Evolutionary conservation across 73 alveolate species (phyloP).

Genomic region (Blepharisma stoltei): DNA sequence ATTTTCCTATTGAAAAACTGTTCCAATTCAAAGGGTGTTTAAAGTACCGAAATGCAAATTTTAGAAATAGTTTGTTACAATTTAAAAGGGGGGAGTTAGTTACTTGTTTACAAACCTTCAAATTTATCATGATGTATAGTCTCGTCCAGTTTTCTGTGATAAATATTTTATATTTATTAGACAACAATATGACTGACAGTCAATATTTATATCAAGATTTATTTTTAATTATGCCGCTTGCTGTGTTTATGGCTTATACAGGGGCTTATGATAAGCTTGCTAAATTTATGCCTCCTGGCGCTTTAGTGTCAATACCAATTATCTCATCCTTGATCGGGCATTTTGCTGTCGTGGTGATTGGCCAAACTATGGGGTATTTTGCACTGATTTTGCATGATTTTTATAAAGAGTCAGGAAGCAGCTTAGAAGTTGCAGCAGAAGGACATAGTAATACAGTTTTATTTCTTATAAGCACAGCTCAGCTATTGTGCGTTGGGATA

Average conservation of each 20-base stretch:
- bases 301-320: slow-evolving; percentile 82
- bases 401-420: not conserved
- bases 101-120: slow-evolving; percentile 91
- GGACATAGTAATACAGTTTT: slow-evolving; percentile 1
- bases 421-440: not conserved
- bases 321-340: slow-evolving; percentile 73
- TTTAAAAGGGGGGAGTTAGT: too few relatives aligned
- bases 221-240: slow-evolving; percentile 80
- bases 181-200: slow-evolving; percentile 74
- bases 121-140: slow-evolving; percentile 93
- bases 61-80: too few relatives aligned
- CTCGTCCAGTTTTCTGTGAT: slow-evolving; percentile 88
- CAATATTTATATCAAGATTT: slow-evolving; percentile 91
- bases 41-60: too few relatives aligned
- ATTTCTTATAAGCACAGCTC: slow-evolving; percentile 1
- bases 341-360: slow-evolving; percentile 24
- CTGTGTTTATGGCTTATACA: slow-evolving; percentile 88
- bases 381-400: not conserved
- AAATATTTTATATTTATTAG: slow-evolving; percentile 66
- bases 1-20: too few relatives aligned
- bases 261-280: slow-evolving; percentile 83
- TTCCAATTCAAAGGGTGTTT: too few relatives aligned
- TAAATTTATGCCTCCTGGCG: slow-evolving; percentile 84
- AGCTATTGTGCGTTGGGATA: not conserved
- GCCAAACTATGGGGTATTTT: not conserved